Percentiles rank a stretch among this genome's conserved stretches.
phyloP scores from a whole-genome alignment of 2,329 filamentous ascomycete species.

The Colletotrichum cordylinicola region DNA sequence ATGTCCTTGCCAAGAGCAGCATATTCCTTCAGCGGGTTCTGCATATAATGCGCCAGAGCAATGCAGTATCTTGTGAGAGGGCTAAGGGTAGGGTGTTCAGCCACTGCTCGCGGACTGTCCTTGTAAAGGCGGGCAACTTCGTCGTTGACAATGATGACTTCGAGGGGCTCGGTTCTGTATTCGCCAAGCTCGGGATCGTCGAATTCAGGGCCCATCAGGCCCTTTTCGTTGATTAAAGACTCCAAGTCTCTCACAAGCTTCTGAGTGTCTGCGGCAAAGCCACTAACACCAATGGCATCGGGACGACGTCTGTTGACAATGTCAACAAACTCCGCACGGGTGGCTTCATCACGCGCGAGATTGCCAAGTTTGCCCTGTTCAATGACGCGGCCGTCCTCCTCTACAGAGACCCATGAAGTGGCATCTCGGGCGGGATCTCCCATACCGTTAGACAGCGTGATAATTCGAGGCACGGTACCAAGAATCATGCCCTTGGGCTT shows the following conservation, averaged over 20 bases:
- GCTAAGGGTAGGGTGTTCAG: constrained; percentile 81
- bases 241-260: constrained; percentile 83
- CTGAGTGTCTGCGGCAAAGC: constrained; percentile 86
- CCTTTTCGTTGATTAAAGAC: constrained; percentile 77
- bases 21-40: constrained; percentile 96
- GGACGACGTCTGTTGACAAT: constrained; percentile 81
- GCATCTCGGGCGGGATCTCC: constrained; percentile 77
- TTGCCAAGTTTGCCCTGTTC: constrained; percentile 90
- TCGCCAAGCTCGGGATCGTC: constrained; percentile 79
- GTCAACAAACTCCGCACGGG: constrained; percentile 74
- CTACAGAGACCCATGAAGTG: constrained; percentile 89
- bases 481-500: constrained; percentile 93
- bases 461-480: constrained; percentile 85
- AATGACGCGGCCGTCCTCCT: constrained; percentile 87
- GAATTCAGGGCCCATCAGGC: constrained; percentile 81
- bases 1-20: constrained; percentile 90
- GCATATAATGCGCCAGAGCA: constrained; percentile 87
- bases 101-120: constrained; percentile 78
- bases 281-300: constrained; percentile 89
- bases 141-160: constrained; percentile 92
- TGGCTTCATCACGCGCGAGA: constrained; percentile 73
- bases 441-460: constrained; percentile 86
- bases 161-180: constrained; percentile 78
- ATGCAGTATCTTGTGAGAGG: constrained; percentile 89
- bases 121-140: constrained; percentile 97